Conservation (phyloP, 495 filamentous ascomycete species). For the Penicillium waksmanii region DNA sequence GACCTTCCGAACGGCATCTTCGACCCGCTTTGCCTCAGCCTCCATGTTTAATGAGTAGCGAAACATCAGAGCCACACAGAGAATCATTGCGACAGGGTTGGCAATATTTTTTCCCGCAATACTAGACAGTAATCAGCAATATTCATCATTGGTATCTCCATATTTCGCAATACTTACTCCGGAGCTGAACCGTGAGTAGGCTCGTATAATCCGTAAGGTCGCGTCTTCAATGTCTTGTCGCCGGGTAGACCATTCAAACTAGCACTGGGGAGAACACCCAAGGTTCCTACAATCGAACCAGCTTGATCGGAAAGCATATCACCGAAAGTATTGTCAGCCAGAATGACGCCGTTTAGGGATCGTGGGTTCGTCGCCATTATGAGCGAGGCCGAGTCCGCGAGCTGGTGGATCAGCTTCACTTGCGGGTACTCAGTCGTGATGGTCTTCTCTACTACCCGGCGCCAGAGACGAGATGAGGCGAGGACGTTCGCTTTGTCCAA, state of each 20-base stretch:
- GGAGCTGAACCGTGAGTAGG: conserved; percentile 49
- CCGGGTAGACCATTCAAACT: conserved; percentile 52
- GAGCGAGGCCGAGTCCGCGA: conserved; percentile 54
- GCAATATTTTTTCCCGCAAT: conserved; percentile 45
- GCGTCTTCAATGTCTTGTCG: conserved; percentile 32
- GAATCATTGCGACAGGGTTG: conserved; percentile 79
- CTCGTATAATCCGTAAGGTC: conserved; percentile 46
- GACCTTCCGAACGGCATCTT: conserved; percentile 76
- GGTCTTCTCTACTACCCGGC: conserved; percentile 46
- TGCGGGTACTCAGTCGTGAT: conserved; percentile 54
- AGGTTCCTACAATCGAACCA: conserved; percentile 50
- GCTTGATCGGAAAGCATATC: conserved; percentile 57
- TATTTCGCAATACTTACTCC: conserved; percentile 30
- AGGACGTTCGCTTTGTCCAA: conserved; percentile 58
- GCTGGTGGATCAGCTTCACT: conserved; percentile 49
- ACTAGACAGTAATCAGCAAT: conserved; percentile 13
- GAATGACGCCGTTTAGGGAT: conserved; percentile 51
- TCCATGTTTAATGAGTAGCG: conserved; percentile 83
- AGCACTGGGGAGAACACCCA: conserved; percentile 54
- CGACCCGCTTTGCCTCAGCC: conserved; percentile 70
- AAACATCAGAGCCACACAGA: conserved; percentile 91
- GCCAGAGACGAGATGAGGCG: conserved; percentile 53
- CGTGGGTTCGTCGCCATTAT: conserved; percentile 54
- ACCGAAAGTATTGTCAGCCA: conserved; percentile 56
- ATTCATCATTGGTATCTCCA: neutral